Percentiles rank a stretch among this genome's conserved stretches.
These are phyloP conservation scores for Haematococcus lacustris DNA, from an alignment of 139 green algal genomes.

Conservation along the genomic window DNA sequence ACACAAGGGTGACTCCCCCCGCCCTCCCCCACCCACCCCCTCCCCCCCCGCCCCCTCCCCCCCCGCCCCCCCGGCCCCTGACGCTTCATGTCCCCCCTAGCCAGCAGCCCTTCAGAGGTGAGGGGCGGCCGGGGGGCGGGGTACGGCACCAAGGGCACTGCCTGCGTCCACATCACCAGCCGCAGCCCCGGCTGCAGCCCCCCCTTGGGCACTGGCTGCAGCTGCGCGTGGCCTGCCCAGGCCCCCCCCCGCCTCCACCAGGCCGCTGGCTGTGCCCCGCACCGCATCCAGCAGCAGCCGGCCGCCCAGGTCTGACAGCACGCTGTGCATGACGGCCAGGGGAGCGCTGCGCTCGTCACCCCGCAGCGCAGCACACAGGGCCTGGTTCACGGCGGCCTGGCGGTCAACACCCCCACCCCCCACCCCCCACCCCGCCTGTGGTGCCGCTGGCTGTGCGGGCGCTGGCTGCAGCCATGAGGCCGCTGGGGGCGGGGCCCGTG, in stretches of 20 bases:
- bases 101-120: not conserved
- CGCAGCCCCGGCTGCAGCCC: constrained; percentile 18
- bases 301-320: constrained; percentile 22
- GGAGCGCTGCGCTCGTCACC: constrained; percentile 20
- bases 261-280: constrained; percentile 3
- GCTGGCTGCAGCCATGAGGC: constrained; percentile 5
- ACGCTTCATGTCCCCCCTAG: not conserved
- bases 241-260: constrained; percentile 11
- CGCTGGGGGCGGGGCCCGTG: not conserved
- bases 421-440: too few relatives aligned
- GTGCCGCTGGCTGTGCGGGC: not conserved
- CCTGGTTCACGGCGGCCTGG: not conserved
- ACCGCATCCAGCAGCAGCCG: constrained; percentile 29
- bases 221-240: constrained; percentile 16
- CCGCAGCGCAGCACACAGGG: not conserved
- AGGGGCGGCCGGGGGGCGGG: not conserved
- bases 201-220: constrained; percentile 3
- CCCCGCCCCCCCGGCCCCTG: not conserved
- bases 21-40: too few relatives aligned
- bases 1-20: not conserved
- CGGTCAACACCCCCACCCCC: too few relatives aligned
- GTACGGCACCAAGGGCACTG: constrained; percentile 13
- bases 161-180: constrained; percentile 18
- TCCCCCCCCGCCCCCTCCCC: not conserved
- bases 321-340: constrained; percentile 24